phyloP scores from a whole-genome alignment of 768 basidiomycete genomes.

The Russula virescens region DNA sequence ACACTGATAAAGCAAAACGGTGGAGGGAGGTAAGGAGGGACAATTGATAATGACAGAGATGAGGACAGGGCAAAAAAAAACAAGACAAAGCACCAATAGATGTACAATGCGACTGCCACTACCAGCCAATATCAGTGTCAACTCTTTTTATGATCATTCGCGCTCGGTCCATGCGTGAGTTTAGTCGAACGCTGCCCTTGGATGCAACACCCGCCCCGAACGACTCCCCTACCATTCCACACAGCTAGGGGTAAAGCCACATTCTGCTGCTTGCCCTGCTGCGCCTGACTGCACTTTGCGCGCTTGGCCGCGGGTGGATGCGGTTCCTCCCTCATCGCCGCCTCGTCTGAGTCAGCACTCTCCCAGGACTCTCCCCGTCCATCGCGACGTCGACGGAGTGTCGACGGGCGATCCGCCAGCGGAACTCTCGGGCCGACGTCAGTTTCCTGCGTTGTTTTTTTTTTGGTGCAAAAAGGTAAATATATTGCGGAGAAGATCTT shows the following conservation, averaged over 20 bases:
- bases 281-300: too few species aligned
- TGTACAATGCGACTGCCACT: background rate
- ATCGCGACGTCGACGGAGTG: too few species aligned
- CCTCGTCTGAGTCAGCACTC: too few species aligned
- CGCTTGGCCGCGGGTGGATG: background rate
- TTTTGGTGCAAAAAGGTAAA: too few species aligned
- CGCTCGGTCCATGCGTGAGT: too few species aligned
- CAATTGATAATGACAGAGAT: background rate
- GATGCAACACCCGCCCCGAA: slow-evolving; percentile 1
- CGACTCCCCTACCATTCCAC: background rate
- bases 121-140: too few species aligned
- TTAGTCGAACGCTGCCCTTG: slow-evolving; percentile 4
- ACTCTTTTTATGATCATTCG: background rate
- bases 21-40: background rate
- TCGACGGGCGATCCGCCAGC: too few species aligned
- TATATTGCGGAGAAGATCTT: too few species aligned
- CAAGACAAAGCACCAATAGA: background rate
- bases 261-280: background rate
- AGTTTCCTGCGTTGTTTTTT: too few species aligned
- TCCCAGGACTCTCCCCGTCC: too few species aligned
- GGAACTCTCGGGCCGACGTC: too few species aligned
- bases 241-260: background rate
- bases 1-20: background rate
- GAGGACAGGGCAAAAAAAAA: background rate
- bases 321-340: too few species aligned